Evolutionary conservation across 371 early-diverging fungal species (phyloP).

Genomic region (Lichtheimia ramosa): DNA sequence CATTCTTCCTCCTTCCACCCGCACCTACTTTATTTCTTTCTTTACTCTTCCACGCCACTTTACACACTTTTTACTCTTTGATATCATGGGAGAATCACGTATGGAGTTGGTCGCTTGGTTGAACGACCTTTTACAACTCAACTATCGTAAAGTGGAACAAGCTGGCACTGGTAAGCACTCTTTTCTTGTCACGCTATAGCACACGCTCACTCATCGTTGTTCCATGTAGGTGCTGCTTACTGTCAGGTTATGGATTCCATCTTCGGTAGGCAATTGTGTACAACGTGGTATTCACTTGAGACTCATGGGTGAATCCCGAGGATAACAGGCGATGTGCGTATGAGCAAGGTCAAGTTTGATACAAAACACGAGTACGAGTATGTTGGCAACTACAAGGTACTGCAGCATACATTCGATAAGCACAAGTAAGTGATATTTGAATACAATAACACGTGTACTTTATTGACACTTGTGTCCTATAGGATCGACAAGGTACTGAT

Average conservation of each 20-base stretch:
- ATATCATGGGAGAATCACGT: constrained; percentile 77
- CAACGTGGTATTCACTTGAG: too few species aligned
- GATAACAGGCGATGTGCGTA: constrained; percentile 64
- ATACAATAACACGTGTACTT: background rate
- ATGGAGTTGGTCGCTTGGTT: constrained; percentile 90
- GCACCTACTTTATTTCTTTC: background rate
- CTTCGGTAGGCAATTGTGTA: constrained; percentile 54
- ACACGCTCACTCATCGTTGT: background rate
- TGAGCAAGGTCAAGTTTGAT: constrained; percentile 85
- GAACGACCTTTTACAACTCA: constrained; percentile 85
- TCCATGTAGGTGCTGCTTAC: constrained; percentile 75
- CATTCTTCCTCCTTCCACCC: background rate
- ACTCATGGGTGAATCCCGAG: background rate
- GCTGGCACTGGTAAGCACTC: constrained; percentile 78
- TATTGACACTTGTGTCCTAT: background rate
- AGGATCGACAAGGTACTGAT: constrained; percentile 23
- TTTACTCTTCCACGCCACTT: constrained; percentile 1
- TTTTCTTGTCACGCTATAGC: background rate
- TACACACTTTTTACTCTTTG: background rate
- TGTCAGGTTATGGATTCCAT: constrained; percentile 94
- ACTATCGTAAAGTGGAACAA: constrained; percentile 92
- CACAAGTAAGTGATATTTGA: constrained; percentile 58
- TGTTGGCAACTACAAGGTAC: constrained; percentile 86
- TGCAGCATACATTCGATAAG: constrained; percentile 80
- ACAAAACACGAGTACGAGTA: constrained; percentile 93